Percentiles rank a stretch among this genome's conserved stretches.
These are phyloP conservation scores for Avena eriantha DNA, from an alignment of 176 grass and related monocot genomes.

Conservation along the genomic window DNA sequence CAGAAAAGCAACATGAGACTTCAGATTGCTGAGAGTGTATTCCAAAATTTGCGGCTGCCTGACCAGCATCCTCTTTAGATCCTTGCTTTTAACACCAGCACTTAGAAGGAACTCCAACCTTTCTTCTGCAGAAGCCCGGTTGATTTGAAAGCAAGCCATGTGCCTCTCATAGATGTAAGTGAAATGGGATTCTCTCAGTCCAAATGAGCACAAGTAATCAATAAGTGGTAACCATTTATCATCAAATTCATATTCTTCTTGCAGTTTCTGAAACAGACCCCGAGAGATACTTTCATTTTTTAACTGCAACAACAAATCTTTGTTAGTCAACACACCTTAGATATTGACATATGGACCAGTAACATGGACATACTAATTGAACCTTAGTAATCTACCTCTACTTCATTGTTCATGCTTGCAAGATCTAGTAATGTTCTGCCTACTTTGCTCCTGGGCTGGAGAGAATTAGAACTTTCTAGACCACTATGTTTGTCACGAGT, in stretches of 20 bases:
- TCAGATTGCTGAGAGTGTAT: slow-evolving; percentile 85
- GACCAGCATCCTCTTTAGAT: slow-evolving; percentile 85
- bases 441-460: slow-evolving; percentile 39
- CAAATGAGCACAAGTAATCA: slow-evolving; percentile 93
- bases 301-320: slow-evolving; percentile 59
- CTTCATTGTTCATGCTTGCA: slow-evolving; percentile 51
- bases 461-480: slow-evolving; percentile 33
- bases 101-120: slow-evolving; percentile 77
- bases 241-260: slow-evolving; percentile 89
- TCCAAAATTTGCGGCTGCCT: slow-evolving; percentile 94
- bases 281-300: slow-evolving; percentile 73
- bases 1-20: slow-evolving; percentile 88
- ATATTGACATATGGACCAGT: slow-evolving; percentile 42
- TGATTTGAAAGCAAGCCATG: slow-evolving; percentile 88
- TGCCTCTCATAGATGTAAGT: slow-evolving; percentile 81
- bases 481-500: slow-evolving; percentile 29
- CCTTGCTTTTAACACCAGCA: slow-evolving; percentile 84
- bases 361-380: slow-evolving; percentile 29
- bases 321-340: slow-evolving; percentile 11
- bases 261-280: slow-evolving; percentile 71
- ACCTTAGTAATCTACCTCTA: slow-evolving; percentile 64
- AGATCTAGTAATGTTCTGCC: slow-evolving; percentile 39
- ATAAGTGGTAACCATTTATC: slow-evolving; percentile 84
- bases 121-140: slow-evolving; percentile 75
- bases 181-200: slow-evolving; percentile 88